Evolutionary conservation across 73 alveolate genomes (phyloP), one percentile per base, ranked within the genome.

Genomic region (Paramecium octaurelia): DNA sequence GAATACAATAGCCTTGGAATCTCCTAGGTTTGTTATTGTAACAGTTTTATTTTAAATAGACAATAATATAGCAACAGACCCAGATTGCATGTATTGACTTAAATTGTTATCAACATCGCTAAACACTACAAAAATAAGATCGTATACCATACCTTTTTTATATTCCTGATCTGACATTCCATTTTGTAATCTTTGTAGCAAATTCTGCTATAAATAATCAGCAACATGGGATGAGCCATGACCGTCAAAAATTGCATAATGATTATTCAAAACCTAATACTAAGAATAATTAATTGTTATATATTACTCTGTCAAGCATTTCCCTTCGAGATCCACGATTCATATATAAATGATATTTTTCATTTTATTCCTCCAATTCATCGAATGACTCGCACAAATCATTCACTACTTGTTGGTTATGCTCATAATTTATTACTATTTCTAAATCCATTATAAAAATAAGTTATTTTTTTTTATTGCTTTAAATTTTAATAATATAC

Each of bases 301-400:
- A 44, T 31, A 6, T 24, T 80, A 80, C 91, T 48, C 91, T 80
- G 18, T 80, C 91, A 10, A 80, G 46, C 75, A 44, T 44, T 80
- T 80, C 91, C 23, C 91, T 42, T 80, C 91, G 44, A 40, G 76
- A 80, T 44, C 91, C 91, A n/a, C 91, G 48, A 48, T 80, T 80
- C 91, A 80, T 80, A 58, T 80, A 80, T 31, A 80, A 64, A 42
- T 80, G 91, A 23, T 46, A 48, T 44, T 24, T 23, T 80, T 64
- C 42, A 20, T 21, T 44, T 44, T 3, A 43, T 14, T 31, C 42
- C 24, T 80, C 91, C 9, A 24, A 80, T 8, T 80, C 91, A 80
- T 80, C 91, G 31, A 44, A 80, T 31, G 9, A 80, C 29, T 80
- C 91, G 44, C 57, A 34, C 18, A 73, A 31, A 20, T 80, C 73